These are phyloP conservation scores for Phylloboletellus chloephorus DNA, from an alignment of 1,284 basidiomycete genomes.

Conservation along the genomic window DNA sequence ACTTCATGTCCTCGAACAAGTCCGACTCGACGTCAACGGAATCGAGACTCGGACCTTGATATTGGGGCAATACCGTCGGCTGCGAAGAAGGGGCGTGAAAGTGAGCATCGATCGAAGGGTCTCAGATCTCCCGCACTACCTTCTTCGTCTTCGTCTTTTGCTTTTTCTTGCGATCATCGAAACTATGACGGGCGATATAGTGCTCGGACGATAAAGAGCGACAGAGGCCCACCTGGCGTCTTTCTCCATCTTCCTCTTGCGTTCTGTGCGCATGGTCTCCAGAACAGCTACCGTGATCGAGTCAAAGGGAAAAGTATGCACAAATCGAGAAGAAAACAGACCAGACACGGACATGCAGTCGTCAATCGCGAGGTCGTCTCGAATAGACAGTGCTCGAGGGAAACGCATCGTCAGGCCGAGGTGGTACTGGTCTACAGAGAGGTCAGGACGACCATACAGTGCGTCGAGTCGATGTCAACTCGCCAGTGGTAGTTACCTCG, in stretches of 20 bases:
- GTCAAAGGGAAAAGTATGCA: background rate
- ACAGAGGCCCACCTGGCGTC: conserved; percentile 42
- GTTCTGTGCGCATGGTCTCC: conserved; percentile 54
- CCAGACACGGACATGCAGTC: conserved; percentile 69
- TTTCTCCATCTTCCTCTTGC: conserved; percentile 67
- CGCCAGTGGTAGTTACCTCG: conserved; percentile 74
- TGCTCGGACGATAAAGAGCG: conserved; percentile 1
- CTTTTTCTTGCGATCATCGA: conserved; percentile 53
- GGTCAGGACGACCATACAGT: background rate
- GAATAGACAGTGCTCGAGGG: conserved; percentile 76
- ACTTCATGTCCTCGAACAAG: conserved; percentile 70
- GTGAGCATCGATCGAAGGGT: background rate
- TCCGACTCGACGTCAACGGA: conserved; percentile 54
- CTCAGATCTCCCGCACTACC: conserved; percentile 27
- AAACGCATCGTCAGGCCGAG: conserved; percentile 81
- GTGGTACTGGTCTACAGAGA: conserved; percentile 59
- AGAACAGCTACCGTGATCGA: conserved; percentile 38
- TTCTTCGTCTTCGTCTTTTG: conserved; percentile 53
- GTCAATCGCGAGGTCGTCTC: conserved; percentile 62
- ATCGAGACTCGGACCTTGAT: conserved; percentile 57
- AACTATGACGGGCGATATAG: conserved; percentile 33
- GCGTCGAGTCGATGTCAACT: conserved; percentile 9
- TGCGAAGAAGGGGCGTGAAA: conserved; percentile 24
- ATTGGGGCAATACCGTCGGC: conserved; percentile 59
- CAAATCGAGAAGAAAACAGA: conserved; percentile 26